Base-by-base conservation (phyloP, 179 eudicot genomes). In the Sideroxylon spinosum region DNA sequence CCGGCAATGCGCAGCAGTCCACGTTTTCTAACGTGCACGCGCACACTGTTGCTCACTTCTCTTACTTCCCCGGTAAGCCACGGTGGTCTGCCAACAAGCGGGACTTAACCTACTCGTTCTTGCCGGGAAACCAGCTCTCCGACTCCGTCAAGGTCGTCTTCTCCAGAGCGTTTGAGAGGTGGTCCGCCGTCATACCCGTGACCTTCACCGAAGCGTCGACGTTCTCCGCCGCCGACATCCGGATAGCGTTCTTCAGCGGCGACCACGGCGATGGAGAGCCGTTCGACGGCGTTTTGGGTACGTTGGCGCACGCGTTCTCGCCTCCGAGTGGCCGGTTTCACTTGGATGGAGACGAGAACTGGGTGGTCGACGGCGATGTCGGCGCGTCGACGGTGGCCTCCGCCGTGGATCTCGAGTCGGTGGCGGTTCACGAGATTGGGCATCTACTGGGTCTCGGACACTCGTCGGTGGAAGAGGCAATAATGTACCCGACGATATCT, bases 391-490 rank as follows among this genome's bases (percentile, higher is more conserved):
- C 49, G 9, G 11, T 70, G 19, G 23, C 75, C n/a, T 68, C 83
- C 20, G 88, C 87, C 9, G 79, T 88, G 66, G 91, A 88, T 76
- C 28, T 88, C 79, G 91, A 86, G 44, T 84, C 89, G 9, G 92
- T 89, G 49, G 90, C 84, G 73, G 87, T 86, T 50, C 92, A 89
- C 17, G 90, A 89, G 71, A 87, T 89, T 11, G 92, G 92, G 28
- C 92, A 89, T 74, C 23, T 89, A n/a, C 73, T 89, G 48, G 92
- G 92, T 19, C 66, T 89, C 74, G 90, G 89, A 3, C 92, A 89
- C 57, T 86, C 90, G 37, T 82, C 90, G 48, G 84, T 82, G 0
- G 84, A 78, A 55, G 84, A 62, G 0, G 84, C 92, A 20, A 86
- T 89, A 9, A 87, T 89, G 92, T 89, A 62, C 76, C 90, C 92